Evolutionary conservation across 805 yeast species (phyloP), one percentile per base, ranked within the genome.

Genomic region (Lipomyces sp.): DNA sequence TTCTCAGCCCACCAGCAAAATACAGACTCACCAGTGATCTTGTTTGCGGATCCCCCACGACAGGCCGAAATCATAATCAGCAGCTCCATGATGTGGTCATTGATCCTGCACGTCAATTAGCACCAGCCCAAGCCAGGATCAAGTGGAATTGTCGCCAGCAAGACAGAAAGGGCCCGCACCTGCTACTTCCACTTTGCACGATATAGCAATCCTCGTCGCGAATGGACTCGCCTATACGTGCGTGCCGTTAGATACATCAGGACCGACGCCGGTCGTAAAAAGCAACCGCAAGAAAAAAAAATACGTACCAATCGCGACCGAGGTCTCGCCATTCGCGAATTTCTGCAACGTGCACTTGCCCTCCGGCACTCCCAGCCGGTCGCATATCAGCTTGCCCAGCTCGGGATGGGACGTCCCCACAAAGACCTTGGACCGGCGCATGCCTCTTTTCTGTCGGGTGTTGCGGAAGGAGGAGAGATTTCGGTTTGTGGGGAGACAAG

Each of bases 391-490:
- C 55, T 80, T 76, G 35, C 98, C 98, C 62, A 93, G 76, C 66
- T 89, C 95, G 13, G 97, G 96, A 70, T 93, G 98, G 47, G 98
- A 90, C 53, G 86, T 82, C 40, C 99, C 99, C 51, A 93, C 95
- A 69, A 93, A 93, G 39, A 93, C 87, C 70, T 93, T 91, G 66
- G 96, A 88, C 82, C 90, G 89, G 70, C 98, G 88, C 98, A 93
- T 93, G 23, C 28, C 21, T 6, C 29, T n/a, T n/a, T n/a, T n/a
- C n/a, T n/a, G n/a, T n/a, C n/a, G n/a, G n/a, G n/a, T n/a, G n/a
- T n/a, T n/a, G n/a, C n/a, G n/a, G n/a, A n/a, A n/a, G n/a, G n/a
- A n/a, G n/a, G n/a, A n/a, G n/a, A n/a, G n/a, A n/a, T n/a, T n/a
- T n/a, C n/a, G n/a, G n/a, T n/a, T n/a, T n/a, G n/a, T n/a, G n/a